Evolutionary conservation across 768 basidiomycete genomes (phyloP).

Genomic region (Phylloporus sp.): DNA sequence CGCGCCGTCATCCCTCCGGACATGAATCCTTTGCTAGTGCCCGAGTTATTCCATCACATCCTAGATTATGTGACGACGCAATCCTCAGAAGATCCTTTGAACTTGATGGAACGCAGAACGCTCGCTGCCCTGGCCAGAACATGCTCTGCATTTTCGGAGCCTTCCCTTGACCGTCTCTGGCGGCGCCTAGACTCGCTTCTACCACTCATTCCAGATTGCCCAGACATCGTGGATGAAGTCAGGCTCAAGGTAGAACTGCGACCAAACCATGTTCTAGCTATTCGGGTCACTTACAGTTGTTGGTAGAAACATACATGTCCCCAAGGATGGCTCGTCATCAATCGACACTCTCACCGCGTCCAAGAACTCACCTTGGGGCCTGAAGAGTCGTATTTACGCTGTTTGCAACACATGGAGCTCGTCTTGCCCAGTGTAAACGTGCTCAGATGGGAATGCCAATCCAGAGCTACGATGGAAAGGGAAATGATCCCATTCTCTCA

Average conservation of each 20-base stretch:
- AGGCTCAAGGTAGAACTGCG: not conserved
- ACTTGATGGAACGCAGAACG: not conserved
- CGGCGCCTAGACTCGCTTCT: not conserved
- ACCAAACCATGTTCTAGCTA: not conserved
- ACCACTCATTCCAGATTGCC: not conserved
- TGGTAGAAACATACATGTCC: not conserved
- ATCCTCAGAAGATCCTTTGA: not conserved
- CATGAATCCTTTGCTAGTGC: not conserved
- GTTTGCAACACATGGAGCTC: not conserved
- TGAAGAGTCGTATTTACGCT: not conserved
- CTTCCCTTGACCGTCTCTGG: conserved; percentile 5
- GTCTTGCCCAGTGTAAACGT: not conserved
- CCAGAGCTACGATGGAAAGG: too few species aligned
- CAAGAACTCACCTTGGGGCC: not conserved
- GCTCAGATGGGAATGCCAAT: not conserved
- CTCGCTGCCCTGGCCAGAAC: not conserved
- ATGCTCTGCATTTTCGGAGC: conserved; percentile 1
- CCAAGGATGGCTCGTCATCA: not conserved
- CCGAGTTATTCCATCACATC: not conserved
- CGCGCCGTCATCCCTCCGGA: not conserved
- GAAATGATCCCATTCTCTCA: too few species aligned
- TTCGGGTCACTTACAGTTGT: not conserved
- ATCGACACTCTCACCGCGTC: not conserved
- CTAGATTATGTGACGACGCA: not conserved
- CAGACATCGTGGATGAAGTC: not conserved